Base-by-base conservation (phyloP, 2,329 filamentous ascomycete genomes). In the Cordyceps javanica region DNA sequence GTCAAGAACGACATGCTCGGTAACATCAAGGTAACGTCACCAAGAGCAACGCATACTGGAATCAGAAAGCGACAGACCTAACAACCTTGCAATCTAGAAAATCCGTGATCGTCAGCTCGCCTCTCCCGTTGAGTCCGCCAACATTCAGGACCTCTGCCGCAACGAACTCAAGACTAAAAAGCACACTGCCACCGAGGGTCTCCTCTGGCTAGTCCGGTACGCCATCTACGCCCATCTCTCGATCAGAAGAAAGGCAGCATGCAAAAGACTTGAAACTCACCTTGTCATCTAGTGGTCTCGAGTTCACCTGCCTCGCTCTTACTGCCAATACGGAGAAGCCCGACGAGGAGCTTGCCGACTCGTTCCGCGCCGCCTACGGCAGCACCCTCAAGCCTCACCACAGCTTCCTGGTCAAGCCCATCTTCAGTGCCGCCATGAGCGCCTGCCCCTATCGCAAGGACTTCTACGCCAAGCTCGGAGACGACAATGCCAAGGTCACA, bases 161-260 rank as follows among this genome's bases (percentile, higher is more conserved):
- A 94, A 92, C 71, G 94, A 99, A 79, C 79, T 96, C 70, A 92
- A 91, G 79, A 82, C 84, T 61, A 93, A 92, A 80, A 92, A 94
- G 75, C 90, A 96, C 77, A 82, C 77, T 58, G 93, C 94, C 56
- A 88, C 91, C 13, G 92, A 97, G 75, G 94, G 92, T 55, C 81
- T 97, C 53, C 73, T 97, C 60, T 99, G 94, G 94, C 82, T 97
- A 61, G 82, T 87, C 64, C 89, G 93, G 90, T 95, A 81, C 60
- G 52, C 19, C 39, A 9, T 25, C 7, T 13, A 21, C 14, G 9
- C 21, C 21, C 3, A 13, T 25, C n/a, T 7, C 2, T 19, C 13
- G 14, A 5, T 11, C 28, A 2, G 4, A 80, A 59, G n/a, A n/a
- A n/a, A n/a, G n/a, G n/a, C 34, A 38, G n/a, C 38, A 19, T 46